Evolutionary conservation across 176 grass and related monocot genomes (phyloP), one percentile per base, ranked within the genome.

Genomic region (Chrysopogon serrulatus): DNA sequence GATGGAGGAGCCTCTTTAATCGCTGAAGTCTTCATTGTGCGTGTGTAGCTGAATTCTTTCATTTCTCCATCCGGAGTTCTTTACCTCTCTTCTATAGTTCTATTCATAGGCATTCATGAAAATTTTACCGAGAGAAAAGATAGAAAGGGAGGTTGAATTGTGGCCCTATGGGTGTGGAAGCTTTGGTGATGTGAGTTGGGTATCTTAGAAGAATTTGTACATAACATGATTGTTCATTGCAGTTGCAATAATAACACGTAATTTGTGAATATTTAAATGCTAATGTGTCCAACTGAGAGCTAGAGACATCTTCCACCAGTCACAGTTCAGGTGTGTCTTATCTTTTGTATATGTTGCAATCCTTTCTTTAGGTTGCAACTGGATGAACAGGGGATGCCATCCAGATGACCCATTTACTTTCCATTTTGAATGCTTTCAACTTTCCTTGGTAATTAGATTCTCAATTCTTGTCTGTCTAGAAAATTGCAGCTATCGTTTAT

Each of bases 31-130:
- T 89, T 84, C 65, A 45, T 84, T 84, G 49, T 70, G 77, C 28
- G 37, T 85, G 76, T 92, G 84, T 87, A 90, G 66, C 77, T 87
- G 87, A 81, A 92, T 90, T 92, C 91, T 92, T 92, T 92, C 60
- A 85, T 92, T 90, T 83, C 67, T 90, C 80, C 85, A 49, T 80
- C 81, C 10, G 45, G 66, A 84, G 87, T 77, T 85, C 77, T 87
- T 87, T 66, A 84, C 84, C 81, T 90, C 81, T 92, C 79, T 87
- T 92, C 59, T 87, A 73, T 85, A 90, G 76, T 73, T 72, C 53
- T 84, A 78, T 84, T 78, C 76, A 78, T 84, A 86, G 80, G 71
- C 18, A 87, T 89, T 84, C 62, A 64, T 90, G 82, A 13, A 21
- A 61, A 87, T 17, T 74, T 80, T 89, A 92, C 74, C 9, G 40